Conservation (phyloP, 495 filamentous ascomycete species). For the Cairneyella variabilis region DNA sequence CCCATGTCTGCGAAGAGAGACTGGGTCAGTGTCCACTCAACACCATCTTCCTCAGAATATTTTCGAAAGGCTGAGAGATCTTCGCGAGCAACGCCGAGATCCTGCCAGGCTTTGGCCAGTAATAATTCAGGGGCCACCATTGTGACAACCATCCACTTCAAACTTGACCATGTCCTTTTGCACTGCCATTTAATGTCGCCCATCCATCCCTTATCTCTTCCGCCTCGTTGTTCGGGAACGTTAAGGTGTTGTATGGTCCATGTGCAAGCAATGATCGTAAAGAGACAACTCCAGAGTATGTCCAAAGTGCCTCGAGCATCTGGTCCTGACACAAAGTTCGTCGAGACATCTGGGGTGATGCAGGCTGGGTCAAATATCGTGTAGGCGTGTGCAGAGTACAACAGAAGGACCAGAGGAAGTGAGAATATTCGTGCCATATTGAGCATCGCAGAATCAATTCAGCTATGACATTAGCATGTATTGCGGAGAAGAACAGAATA, state of each 20-base stretch:
- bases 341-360: too few species aligned
- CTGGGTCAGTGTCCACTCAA: too few species aligned
- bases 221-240: constrained; percentile 11
- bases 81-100: not conserved
- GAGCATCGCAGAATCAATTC: too few species aligned
- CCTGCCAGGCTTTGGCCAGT: not conserved
- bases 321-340: constrained; percentile 2
- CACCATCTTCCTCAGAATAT: not conserved
- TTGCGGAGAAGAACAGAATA: too few species aligned
- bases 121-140: constrained; percentile 27
- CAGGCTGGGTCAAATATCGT: too few species aligned
- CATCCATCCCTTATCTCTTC: not conserved
- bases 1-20: too few species aligned
- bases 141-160: constrained; percentile 24
- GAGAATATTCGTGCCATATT: too few species aligned
- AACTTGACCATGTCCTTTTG: not conserved
- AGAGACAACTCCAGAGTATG: constrained; percentile 22
- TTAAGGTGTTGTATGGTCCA: constrained; percentile 33
- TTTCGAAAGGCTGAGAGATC: constrained; percentile 19
- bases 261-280: constrained; percentile 29
- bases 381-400: too few species aligned
- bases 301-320: constrained; percentile 7
- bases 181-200: constrained; percentile 18
- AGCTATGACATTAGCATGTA: too few species aligned
- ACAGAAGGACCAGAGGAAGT: too few species aligned